Evolutionary conservation across 768 basidiomycete species (phyloP).

Genomic region (Tephrocybe sp.): DNA sequence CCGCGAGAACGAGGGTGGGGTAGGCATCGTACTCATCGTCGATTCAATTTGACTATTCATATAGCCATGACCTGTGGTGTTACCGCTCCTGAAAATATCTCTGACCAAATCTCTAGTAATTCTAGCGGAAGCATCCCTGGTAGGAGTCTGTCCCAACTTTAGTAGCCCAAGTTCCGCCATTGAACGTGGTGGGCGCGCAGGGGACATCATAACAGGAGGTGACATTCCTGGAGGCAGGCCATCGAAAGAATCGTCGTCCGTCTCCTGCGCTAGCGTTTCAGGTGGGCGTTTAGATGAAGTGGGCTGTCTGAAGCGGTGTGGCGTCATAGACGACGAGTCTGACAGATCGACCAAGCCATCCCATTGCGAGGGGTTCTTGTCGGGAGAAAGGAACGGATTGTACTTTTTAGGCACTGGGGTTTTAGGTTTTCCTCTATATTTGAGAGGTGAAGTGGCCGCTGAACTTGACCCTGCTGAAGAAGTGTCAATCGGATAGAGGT

Average conservation of each 20-base stretch:
- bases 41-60: slow-evolving; percentile 44
- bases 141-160: slow-evolving; percentile 61
- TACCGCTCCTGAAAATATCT: slow-evolving; percentile 38
- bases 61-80: slow-evolving; percentile 25
- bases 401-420: slow-evolving; percentile 53
- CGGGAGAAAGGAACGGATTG: slow-evolving; percentile 61
- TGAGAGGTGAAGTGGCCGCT: slow-evolving; percentile 45
- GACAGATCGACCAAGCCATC: slow-evolving; percentile 73
- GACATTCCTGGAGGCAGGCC: slow-evolving; percentile 56
- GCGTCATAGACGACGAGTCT: slow-evolving; percentile 49
- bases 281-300: slow-evolving; percentile 10
- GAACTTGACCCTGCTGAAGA: slow-evolving; percentile 32
- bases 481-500: slow-evolving; percentile 41
- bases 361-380: slow-evolving; percentile 54
- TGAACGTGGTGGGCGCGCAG: slow-evolving; percentile 47
- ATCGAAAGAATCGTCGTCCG: slow-evolving; percentile 52
- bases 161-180: slow-evolving; percentile 45
- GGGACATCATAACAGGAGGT: slow-evolving; percentile 57
- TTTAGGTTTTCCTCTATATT: slow-evolving; percentile 49
- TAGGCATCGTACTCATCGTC: slow-evolving; percentile 66
- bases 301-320: slow-evolving; percentile 30
- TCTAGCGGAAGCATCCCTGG: slow-evolving; percentile 65
- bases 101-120: slow-evolving; percentile 66
- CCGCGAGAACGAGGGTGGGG: slow-evolving; percentile 69
- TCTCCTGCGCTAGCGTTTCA: slow-evolving; percentile 24